phyloP scores from a whole-genome alignment of 169 alveolate species.

The Amoebophrya sp. region DNA sequence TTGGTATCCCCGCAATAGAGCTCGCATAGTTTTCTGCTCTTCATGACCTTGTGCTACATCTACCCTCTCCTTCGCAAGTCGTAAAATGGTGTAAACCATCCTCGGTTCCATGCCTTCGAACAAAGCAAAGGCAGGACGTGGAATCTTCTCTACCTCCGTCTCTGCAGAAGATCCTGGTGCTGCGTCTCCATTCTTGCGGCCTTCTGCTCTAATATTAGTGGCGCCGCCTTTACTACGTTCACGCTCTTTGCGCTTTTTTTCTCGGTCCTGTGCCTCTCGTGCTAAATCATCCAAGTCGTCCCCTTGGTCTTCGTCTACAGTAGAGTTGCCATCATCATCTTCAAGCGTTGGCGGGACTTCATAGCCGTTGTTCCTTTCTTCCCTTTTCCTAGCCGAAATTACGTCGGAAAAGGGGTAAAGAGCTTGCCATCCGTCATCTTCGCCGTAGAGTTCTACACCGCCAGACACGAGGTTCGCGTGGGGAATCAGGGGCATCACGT shows the following conservation, averaged over 20 bases:
- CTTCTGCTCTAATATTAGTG: neutral
- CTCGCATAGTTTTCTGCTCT: too few relatives aligned
- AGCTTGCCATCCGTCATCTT: neutral
- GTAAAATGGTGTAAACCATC: neutral
- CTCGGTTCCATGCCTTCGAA: slow-evolving; percentile 1
- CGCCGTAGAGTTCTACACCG: neutral
- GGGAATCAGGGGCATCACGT: neutral
- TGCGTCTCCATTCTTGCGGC: neutral
- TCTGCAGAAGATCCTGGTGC: neutral
- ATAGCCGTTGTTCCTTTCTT: neutral
- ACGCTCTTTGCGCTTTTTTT: neutral
- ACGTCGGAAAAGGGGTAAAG: too few relatives aligned
- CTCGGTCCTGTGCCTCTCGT: neutral
- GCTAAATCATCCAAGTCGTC: neutral
- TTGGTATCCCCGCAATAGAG: too few relatives aligned
- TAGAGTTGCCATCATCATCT: neutral
- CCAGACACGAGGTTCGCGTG: neutral
- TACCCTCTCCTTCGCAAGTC: neutral
- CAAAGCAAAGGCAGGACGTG: neutral
- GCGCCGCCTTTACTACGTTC: neutral
- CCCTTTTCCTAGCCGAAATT: too few relatives aligned
- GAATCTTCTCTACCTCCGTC: neutral
- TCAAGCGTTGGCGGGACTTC: neutral
- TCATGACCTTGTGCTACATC: too few relatives aligned
- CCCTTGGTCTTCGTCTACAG: neutral